Evolutionary conservation across 345 rosid species (phyloP), one percentile per base, ranked within the genome.

Genomic region (Lumnitzera littorea): DNA sequence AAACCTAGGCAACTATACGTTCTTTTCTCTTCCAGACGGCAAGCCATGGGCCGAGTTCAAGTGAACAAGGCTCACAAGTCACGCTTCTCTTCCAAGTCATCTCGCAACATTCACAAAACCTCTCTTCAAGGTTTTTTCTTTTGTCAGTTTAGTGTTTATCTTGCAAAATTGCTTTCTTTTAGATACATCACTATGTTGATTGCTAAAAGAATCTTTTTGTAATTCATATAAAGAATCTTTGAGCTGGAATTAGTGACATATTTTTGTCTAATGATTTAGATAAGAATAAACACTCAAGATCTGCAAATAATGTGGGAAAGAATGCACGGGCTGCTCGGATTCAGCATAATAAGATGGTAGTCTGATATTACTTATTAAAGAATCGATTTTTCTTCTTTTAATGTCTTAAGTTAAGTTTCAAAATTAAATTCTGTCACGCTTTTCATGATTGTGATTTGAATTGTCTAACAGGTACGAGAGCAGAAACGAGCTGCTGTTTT

Each of bases 61-160:
- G 78, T 79, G 12, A 94, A 90, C 64, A 94, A 94, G 62, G 25
- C 91, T 60, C 99, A 94, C 78, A 92, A 89, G 68, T 57, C 96
- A 24, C 82, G 97, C 25, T 86, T 86, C 66, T 65, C 91, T 23
- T 74, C 96, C 65, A 94, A 88, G 66, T 84, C 99, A 13, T 72
- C 89, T 59, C 87, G 95, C 27, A 88, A 82, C 65, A 76, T 94
- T 50, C 97, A 88, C 72, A 88, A 72, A 72, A 79, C 85, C 13
- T 71, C 89, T 24, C 71, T 56, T 11, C 76, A 80, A 83, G 96
- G 97, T 90, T 4, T 13, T 51, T 51, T 4, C 3, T 46, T 15
- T 61, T 13, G 9, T 14, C 17, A n/a, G 25, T 53, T 3, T 60
- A 27, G 15, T 29, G 41, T 4, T 2, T 20, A 46, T n/a, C 48